A percentile compares a stretch with the other conserved stretches of the same genome.
These are phyloP conservation scores for Carex scoparia DNA, from an alignment of 176 grass and related monocot genomes.

Conservation along the genomic window DNA sequence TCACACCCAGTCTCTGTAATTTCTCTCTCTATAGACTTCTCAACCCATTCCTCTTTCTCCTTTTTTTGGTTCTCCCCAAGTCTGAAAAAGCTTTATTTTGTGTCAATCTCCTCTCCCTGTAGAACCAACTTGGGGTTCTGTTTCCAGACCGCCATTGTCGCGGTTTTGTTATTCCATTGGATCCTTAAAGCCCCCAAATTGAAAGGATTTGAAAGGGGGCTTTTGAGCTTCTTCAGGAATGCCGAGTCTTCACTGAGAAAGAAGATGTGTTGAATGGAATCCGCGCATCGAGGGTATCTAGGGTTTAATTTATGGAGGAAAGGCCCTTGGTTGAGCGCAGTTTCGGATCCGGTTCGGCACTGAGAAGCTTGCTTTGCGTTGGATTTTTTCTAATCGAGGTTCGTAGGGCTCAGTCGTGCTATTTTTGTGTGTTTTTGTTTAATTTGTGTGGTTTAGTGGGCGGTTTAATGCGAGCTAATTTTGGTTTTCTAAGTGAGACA, in stretches of 20 bases:
- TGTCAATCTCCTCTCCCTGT: neutral
- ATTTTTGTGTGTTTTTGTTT: slow-evolving; percentile 11
- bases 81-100: neutral
- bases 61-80: neutral
- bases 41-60: neutral
- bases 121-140: neutral
- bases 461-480: neutral
- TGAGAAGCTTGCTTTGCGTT: slow-evolving; percentile 8
- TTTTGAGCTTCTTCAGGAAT: slow-evolving; percentile 13
- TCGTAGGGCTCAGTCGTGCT: neutral
- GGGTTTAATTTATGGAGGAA: slow-evolving; percentile 36
- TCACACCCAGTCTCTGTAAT: slow-evolving; percentile 29
- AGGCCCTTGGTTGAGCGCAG: slow-evolving; percentile 32
- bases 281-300: neutral
- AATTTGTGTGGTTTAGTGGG: neutral
- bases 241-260: neutral
- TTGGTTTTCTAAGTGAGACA: neutral
- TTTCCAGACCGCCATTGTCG: slow-evolving; percentile 8
- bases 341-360: slow-evolving; percentile 34
- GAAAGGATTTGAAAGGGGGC: neutral
- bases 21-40: slow-evolving; percentile 27
- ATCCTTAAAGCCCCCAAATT: neutral
- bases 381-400: slow-evolving; percentile 36
- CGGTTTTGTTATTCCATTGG: neutral
- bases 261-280: slow-evolving; percentile 27